phyloP scores from a whole-genome alignment of 2,329 filamentous ascomycete genomes.

The Fusarium nelsonii region DNA sequence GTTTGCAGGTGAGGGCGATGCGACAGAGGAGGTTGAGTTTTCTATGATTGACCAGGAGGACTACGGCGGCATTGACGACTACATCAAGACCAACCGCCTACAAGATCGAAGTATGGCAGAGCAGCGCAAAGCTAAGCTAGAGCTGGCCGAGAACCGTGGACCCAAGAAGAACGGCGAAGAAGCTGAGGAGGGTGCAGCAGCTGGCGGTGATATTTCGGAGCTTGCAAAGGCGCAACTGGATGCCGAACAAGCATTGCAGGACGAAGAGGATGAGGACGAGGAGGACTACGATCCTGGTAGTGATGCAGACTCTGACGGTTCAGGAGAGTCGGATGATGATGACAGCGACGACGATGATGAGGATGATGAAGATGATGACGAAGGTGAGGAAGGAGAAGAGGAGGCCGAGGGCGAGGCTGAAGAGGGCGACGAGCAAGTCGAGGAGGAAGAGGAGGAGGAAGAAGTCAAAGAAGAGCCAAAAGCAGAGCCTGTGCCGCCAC shows the following conservation, averaged over 20 bases:
- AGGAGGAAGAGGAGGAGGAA: constrained; percentile 35
- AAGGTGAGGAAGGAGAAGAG: constrained; percentile 49
- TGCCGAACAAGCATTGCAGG: constrained; percentile 65
- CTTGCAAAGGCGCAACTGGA: constrained; percentile 64
- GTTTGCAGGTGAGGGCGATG: constrained; percentile 61
- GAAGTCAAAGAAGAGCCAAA: constrained; percentile 35
- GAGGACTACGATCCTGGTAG: constrained; percentile 75
- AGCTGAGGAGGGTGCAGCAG: constrained; percentile 52
- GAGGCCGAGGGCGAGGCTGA: constrained; percentile 44
- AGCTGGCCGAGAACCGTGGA: constrained; percentile 70
- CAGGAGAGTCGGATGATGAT: constrained; percentile 67
- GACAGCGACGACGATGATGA: constrained; percentile 58
- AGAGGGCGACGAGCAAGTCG: constrained; percentile 36
- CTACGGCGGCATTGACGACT: constrained; percentile 73
- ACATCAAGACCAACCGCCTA: constrained; percentile 70
- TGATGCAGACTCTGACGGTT: constrained; percentile 70
- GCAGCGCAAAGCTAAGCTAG: constrained; percentile 72
- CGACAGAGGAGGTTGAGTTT: constrained; percentile 73
- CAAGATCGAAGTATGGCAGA: constrained; percentile 78
- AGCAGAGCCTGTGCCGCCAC: constrained; percentile 8
- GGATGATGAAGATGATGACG: constrained; percentile 56
- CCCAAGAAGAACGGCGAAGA: constrained; percentile 60
- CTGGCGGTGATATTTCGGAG: constrained; percentile 60
- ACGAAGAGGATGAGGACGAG: constrained; percentile 73
- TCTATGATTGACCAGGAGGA: constrained; percentile 78